These are phyloP conservation scores for Pistacia integerrima DNA, from an alignment of 345 rosid species.

Conservation along the genomic window DNA sequence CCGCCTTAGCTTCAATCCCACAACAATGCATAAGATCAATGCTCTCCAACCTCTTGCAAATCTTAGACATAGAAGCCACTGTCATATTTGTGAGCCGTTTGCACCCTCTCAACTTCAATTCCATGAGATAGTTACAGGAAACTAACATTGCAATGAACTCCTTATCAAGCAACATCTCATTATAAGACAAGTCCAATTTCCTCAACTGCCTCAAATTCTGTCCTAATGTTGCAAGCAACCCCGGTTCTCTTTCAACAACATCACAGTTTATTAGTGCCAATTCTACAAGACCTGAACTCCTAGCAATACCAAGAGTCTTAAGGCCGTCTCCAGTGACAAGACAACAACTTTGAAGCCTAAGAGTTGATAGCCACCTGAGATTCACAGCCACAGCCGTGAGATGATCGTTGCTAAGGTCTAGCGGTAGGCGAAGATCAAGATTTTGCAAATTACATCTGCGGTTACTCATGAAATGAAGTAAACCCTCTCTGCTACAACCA, in stretches of 20 bases:
- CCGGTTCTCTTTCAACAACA: slow-evolving; percentile 68
- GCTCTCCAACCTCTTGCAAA: slow-evolving; percentile 50
- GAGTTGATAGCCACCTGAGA: slow-evolving; percentile 44
- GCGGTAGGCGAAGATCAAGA: slow-evolving; percentile 76
- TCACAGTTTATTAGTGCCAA: slow-evolving; percentile 70
- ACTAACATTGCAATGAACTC: slow-evolving; percentile 70
- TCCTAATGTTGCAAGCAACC: slow-evolving; percentile 78
- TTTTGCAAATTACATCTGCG: slow-evolving; percentile 50
- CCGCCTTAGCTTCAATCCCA: slow-evolving; percentile 44
- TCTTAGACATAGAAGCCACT: slow-evolving; percentile 46
- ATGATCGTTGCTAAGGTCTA: slow-evolving; percentile 79
- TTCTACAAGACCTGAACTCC: slow-evolving; percentile 57
- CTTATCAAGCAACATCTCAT: slow-evolving; percentile 69
- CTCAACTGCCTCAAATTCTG: slow-evolving; percentile 60
- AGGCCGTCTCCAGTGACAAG: slow-evolving; percentile 81
- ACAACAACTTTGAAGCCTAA: slow-evolving; percentile 77
- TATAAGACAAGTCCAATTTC: slow-evolving; percentile 63
- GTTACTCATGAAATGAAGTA: slow-evolving; percentile 62
- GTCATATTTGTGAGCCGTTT: slow-evolving; percentile 45
- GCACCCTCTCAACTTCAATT: slow-evolving; percentile 72
- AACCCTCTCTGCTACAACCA: slow-evolving; percentile 75
- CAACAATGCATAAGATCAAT: slow-evolving; percentile 57
- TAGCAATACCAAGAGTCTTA: slow-evolving; percentile 51
- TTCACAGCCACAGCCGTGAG: slow-evolving; percentile 55
- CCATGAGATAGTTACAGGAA: slow-evolving; percentile 56